Percentiles rank a stretch among this genome's conserved stretches.
These are phyloP conservation scores for Monilinia fructigena DNA, from an alignment of 2,329 filamentous ascomycete genomes.

Conservation along the genomic window DNA sequence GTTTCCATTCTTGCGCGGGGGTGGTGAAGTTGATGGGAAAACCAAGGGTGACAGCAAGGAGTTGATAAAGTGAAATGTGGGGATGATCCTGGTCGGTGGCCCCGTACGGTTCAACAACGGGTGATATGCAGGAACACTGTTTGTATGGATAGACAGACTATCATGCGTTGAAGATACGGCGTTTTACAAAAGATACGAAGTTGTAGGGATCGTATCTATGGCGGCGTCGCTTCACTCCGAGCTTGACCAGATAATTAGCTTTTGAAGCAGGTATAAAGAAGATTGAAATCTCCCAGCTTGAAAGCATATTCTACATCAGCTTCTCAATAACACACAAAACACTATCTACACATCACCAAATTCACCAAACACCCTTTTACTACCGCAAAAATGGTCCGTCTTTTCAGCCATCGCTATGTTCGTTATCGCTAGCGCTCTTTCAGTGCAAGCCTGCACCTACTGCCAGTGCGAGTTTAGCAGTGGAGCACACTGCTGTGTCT, in stretches of 20 bases:
- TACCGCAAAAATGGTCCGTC: conserved; percentile 11
- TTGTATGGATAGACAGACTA: not conserved
- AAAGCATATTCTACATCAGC: not conserved
- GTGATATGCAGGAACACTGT: not conserved
- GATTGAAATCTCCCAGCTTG: not conserved
- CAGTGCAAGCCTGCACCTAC: conserved; percentile 7
- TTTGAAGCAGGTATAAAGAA: not conserved
- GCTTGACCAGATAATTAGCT: not conserved
- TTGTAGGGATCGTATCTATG: not conserved
- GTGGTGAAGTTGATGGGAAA: not conserved
- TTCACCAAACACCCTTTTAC: not conserved
- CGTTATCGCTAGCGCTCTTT: conserved; percentile 5
- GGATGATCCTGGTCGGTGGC: not conserved
- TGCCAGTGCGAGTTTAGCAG: conserved; percentile 9
- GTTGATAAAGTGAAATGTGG: not conserved
- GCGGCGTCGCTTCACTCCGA: not conserved
- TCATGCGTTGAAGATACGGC: not conserved
- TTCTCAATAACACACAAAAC: conserved; percentile 3
- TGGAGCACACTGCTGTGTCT: conserved; percentile 8
- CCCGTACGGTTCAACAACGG: not conserved
- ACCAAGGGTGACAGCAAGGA: not conserved
- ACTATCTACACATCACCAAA: not conserved
- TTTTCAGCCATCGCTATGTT: not conserved
- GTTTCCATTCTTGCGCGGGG: too few relatives aligned
- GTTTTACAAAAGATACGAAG: too few relatives aligned